These are phyloP conservation scores for Hyphodiscus hymeniophilus DNA, from an alignment of 495 filamentous ascomycete genomes.

Conservation along the genomic window DNA sequence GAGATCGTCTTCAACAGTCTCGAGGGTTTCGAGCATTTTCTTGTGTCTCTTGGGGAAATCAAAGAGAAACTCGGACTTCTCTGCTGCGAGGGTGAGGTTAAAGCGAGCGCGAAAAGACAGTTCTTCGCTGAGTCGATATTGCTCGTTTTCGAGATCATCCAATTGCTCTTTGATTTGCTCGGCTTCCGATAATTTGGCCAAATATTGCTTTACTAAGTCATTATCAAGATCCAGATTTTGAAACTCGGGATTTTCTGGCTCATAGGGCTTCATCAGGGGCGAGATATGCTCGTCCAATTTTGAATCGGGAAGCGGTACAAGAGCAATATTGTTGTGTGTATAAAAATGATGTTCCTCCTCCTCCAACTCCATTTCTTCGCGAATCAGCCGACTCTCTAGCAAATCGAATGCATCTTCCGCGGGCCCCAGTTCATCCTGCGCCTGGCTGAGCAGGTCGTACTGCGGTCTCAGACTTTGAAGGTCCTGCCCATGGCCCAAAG, in stretches of 20 bases:
- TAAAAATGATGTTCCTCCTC: conserved; percentile 20
- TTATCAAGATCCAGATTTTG: conserved; percentile 1
- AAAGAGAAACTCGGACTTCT: conserved; percentile 5
- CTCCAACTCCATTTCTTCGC: conserved; percentile 16
- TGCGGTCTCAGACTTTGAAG: not conserved
- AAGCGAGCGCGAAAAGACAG: conserved; percentile 4
- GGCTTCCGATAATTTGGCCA: conserved; percentile 9
- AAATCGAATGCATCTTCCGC: conserved; percentile 14
- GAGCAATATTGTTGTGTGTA: conserved; percentile 1
- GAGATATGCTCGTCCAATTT: conserved; percentile 9
- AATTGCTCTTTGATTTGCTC: conserved; percentile 9
- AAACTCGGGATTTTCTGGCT: conserved; percentile 5
- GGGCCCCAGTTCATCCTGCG: conserved; percentile 14
- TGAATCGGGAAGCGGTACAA: not conserved
- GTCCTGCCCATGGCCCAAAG: conserved; percentile 4
- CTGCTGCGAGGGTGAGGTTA: conserved; percentile 1
- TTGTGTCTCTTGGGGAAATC: conserved; percentile 10
- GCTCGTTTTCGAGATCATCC: conserved; percentile 15
- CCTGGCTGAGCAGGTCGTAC: conserved; percentile 6
- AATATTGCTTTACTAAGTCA: conserved; percentile 9
- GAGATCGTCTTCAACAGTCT: conserved; percentile 9
- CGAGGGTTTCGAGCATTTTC: conserved; percentile 6
- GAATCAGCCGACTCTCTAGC: conserved; percentile 10
- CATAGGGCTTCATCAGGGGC: conserved; percentile 5
- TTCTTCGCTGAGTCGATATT: conserved; percentile 9